Percentiles rank a stretch among this genome's conserved stretches.
Conservation (phyloP, 345 rosid species). For the Citropsis articulata region DNA sequence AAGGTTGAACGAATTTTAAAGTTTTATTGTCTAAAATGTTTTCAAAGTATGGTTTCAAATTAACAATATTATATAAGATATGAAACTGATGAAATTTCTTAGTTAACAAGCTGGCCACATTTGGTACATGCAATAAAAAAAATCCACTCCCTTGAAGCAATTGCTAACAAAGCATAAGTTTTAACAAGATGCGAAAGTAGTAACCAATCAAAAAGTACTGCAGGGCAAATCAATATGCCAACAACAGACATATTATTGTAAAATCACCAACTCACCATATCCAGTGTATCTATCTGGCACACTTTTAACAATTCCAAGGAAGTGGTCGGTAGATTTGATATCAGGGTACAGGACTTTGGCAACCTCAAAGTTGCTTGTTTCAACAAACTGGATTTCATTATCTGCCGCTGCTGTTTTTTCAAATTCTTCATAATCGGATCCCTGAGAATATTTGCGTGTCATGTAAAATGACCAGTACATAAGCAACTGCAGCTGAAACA, state of each 20-base stretch:
- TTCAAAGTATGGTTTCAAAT: background rate
- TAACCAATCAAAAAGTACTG: background rate
- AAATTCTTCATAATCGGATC: conserved; percentile 60
- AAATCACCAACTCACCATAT: conserved; percentile 53
- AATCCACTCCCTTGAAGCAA: background rate
- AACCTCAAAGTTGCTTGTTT: conserved; percentile 37
- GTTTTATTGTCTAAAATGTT: background rate
- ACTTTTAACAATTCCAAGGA: conserved; percentile 73
- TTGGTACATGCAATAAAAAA: background rate
- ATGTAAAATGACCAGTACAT: background rate
- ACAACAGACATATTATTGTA: background rate
- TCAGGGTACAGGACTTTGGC: conserved; percentile 67
- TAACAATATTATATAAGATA: background rate
- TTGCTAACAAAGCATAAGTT: background rate
- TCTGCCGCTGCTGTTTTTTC: conserved; percentile 61
- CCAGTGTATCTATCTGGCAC: conserved; percentile 71
- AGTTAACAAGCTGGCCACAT: background rate
- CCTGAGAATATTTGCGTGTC: conserved; percentile 35
- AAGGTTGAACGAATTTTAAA: background rate
- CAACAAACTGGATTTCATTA: conserved; percentile 73
- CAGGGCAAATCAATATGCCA: background rate
- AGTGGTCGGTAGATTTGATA: conserved; percentile 29
- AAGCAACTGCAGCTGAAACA: background rate
- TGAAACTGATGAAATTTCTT: background rate
- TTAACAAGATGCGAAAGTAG: background rate